These are phyloP conservation scores for Magnolia sinica DNA, from an alignment of 164 flowering plant species.

Conservation along the genomic window DNA sequence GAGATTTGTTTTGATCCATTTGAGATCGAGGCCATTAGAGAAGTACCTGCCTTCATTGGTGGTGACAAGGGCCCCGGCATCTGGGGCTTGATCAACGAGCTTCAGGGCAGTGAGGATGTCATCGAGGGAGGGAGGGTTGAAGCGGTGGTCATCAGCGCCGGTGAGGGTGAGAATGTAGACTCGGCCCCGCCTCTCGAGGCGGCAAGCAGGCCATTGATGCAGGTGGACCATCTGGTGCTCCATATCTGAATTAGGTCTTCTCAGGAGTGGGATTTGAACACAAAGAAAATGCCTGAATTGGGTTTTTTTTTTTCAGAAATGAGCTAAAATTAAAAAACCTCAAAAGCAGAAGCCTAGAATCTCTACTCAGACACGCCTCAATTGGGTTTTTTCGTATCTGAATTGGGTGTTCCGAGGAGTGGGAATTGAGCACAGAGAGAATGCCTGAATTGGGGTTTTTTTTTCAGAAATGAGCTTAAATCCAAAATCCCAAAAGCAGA, in stretches of 20 bases:
- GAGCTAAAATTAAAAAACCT: background rate
- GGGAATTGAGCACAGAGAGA: no score
- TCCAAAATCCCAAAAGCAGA: background rate
- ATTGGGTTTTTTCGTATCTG: background rate
- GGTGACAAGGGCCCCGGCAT: slow-evolving; percentile 18
- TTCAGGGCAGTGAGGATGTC: slow-evolving; percentile 9
- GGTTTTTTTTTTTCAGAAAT: background rate
- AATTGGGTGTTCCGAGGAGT: background rate
- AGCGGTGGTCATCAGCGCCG: slow-evolving; percentile 12
- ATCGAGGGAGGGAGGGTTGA: slow-evolving; percentile 12
- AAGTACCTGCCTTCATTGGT: slow-evolving; percentile 19
- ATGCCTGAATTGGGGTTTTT: no score
- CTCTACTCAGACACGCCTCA: background rate
- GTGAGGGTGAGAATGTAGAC: slow-evolving; percentile 15
- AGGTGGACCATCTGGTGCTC: background rate
- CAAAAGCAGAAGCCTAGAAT: background rate
- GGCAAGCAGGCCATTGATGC: slow-evolving; percentile 8
- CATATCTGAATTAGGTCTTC: background rate
- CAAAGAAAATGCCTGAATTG: no score
- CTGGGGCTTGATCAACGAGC: slow-evolving; percentile 1
- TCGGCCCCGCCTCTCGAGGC: slow-evolving; percentile 5
- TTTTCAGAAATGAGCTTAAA: background rate
- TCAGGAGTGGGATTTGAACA: no score
- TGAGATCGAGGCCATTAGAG: slow-evolving; percentile 21
- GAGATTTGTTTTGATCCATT: slow-evolving; percentile 7